These are phyloP conservation scores for Venturia asperata DNA, from an alignment of 2,329 filamentous ascomycete species.

Conservation along the genomic window DNA sequence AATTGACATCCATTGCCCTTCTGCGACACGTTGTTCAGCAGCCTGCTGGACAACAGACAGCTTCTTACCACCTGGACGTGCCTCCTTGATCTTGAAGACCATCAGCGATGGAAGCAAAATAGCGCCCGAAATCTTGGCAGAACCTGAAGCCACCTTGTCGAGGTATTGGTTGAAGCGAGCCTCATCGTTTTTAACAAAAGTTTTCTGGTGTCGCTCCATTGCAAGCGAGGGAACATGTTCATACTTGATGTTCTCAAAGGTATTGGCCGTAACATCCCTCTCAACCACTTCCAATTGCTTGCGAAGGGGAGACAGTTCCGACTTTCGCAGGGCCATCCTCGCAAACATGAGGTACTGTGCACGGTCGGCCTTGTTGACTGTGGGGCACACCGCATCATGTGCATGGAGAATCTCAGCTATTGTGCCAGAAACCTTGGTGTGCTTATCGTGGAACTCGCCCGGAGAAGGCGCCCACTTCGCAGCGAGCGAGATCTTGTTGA, in stretches of 20 bases:
- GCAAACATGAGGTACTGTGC: slow-evolving; percentile 48
- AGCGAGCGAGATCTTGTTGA: slow-evolving; percentile 47
- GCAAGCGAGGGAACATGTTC: slow-evolving; percentile 50
- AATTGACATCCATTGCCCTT: slow-evolving; percentile 51
- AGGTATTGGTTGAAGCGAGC: slow-evolving; percentile 47
- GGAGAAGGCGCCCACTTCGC: slow-evolving; percentile 55
- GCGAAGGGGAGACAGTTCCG: slow-evolving; percentile 46
- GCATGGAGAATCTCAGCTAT: slow-evolving; percentile 52
- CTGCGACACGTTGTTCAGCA: slow-evolving; percentile 34
- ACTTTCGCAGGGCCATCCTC: slow-evolving; percentile 46
- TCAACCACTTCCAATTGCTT: slow-evolving; percentile 49
- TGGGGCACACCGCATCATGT: slow-evolving; percentile 28
- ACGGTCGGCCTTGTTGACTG: slow-evolving; percentile 29
- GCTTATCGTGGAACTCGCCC: slow-evolving; percentile 50
- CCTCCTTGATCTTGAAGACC: slow-evolving; percentile 29
- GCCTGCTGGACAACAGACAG: slow-evolving; percentile 19
- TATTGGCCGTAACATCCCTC: slow-evolving; percentile 42
- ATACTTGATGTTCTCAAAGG: slow-evolving; percentile 48
- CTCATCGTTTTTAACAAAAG: slow-evolving; percentile 47
- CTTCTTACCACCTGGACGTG: background rate
- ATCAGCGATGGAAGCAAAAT: slow-evolving; percentile 48
- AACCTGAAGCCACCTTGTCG: slow-evolving; percentile 42
- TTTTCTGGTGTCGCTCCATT: slow-evolving; percentile 46
- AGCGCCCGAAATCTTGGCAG: slow-evolving; percentile 48
- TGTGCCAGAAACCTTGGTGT: slow-evolving; percentile 50